These are phyloP conservation scores for Ophiostoma australiae DNA, from an alignment of 2,329 filamentous ascomycete species.

Conservation along the genomic window DNA sequence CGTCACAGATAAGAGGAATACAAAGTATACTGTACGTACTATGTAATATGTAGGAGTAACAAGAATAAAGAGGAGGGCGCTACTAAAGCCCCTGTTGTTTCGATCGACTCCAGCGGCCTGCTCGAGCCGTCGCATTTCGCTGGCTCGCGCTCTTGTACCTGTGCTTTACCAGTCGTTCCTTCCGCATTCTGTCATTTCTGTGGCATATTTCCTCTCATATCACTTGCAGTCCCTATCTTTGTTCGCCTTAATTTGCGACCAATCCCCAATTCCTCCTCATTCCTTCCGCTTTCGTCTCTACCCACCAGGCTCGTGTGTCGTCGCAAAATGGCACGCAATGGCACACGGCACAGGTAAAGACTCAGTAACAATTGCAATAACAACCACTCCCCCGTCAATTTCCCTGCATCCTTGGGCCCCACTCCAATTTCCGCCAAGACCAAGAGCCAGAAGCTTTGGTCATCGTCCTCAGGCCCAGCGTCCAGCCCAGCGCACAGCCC, in stretches of 20 bases:
- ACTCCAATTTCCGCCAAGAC: slow-evolving; percentile 21
- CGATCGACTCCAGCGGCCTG: not conserved
- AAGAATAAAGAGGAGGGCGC: not conserved
- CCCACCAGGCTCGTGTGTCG: not conserved
- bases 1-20: not conserved
- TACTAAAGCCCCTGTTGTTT: not conserved
- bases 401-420: slow-evolving; percentile 17
- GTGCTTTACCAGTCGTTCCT: not conserved
- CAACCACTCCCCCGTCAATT: slow-evolving; percentile 18
- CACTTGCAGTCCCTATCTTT: not conserved
- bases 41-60: too few species aligned
- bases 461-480: not conserved
- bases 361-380: not conserved
- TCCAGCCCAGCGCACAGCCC: not conserved
- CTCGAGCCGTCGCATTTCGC: slow-evolving; percentile 17
- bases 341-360: not conserved
- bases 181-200: not conserved
- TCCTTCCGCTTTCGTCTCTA: not conserved
- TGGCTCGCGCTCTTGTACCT: slow-evolving; percentile 24
- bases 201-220: not conserved
- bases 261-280: not conserved
- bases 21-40: too few species aligned
- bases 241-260: not conserved
- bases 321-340: not conserved
- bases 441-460: slow-evolving; percentile 18